These are phyloP conservation scores for Globisporangium splendens DNA, from an alignment of 352 stramenopile genomes.

Conservation along the genomic window DNA sequence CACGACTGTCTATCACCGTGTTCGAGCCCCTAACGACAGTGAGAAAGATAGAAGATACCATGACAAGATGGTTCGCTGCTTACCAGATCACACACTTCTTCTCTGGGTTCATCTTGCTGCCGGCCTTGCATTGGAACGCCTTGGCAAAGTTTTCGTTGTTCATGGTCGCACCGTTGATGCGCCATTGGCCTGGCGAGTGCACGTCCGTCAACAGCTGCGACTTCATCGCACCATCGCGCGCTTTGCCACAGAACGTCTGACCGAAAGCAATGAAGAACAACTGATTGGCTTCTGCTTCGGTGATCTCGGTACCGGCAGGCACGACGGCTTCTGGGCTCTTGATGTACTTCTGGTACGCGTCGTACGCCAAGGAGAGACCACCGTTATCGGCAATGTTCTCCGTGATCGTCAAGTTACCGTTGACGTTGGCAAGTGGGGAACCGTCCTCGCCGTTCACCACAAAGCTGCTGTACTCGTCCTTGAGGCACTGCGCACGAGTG, in stretches of 20 bases:
- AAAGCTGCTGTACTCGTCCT: slow-evolving; percentile 49
- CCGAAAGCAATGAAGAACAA: slow-evolving; percentile 70
- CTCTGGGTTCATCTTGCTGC: slow-evolving; percentile 41
- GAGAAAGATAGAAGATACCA: too few species aligned
- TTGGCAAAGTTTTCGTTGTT: slow-evolving; percentile 53
- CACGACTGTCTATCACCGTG: too few species aligned
- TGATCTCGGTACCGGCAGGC: background rate
- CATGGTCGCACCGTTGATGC: slow-evolving; percentile 64
- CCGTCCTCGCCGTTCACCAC: slow-evolving; percentile 28
- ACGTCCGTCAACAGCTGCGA: slow-evolving; percentile 36
- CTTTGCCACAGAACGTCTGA: slow-evolving; percentile 60
- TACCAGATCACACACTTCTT: slow-evolving; percentile 56
- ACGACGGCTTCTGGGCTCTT: slow-evolving; percentile 1
- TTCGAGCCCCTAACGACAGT: too few species aligned
- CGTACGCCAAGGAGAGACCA: slow-evolving; percentile 46
- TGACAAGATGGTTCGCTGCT: background rate
- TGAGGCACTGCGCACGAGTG: slow-evolving; percentile 45
- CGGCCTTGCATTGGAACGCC: slow-evolving; percentile 42
- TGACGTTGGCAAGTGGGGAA: slow-evolving; percentile 34
- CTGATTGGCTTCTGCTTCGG: slow-evolving; percentile 27
- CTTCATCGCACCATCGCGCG: slow-evolving; percentile 30
- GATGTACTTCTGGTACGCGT: slow-evolving; percentile 47
- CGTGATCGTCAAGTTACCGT: slow-evolving; percentile 59
- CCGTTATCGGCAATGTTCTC: slow-evolving; percentile 82
- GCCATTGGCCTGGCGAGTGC: slow-evolving; percentile 42